Evolutionary conservation across 352 stramenopile genomes (phyloP).

Genomic region (Phytophthora agathidicida): DNA sequence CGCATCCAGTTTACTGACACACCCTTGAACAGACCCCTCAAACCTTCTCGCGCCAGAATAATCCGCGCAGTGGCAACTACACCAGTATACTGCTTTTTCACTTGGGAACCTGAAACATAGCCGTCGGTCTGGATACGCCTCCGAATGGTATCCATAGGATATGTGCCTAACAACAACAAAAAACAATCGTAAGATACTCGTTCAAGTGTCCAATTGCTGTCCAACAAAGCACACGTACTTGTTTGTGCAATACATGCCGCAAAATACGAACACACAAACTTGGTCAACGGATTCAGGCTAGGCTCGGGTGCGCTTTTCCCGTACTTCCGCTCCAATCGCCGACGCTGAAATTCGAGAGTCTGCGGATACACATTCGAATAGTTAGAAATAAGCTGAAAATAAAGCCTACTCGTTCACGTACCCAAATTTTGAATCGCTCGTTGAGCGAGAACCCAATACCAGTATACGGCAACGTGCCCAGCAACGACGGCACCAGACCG

Average conservation of each 20-base stretch:
- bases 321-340: slow-evolving; percentile 32
- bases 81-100: slow-evolving; percentile 67
- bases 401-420: slow-evolving; percentile 34
- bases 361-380: slow-evolving; percentile 11
- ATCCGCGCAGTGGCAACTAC: slow-evolving; percentile 69
- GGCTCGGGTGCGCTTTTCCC: slow-evolving; percentile 28
- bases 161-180: slow-evolving; percentile 55
- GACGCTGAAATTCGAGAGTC: slow-evolving; percentile 58
- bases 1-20: slow-evolving; percentile 89
- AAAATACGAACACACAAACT: slow-evolving; percentile 87
- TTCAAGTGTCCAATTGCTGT: background rate
- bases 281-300: slow-evolving; percentile 72
- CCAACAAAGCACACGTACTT: slow-evolving; percentile 36
- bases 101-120: slow-evolving; percentile 58
- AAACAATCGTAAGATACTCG: background rate
- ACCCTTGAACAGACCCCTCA: slow-evolving; percentile 86
- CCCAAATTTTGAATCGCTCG: slow-evolving; percentile 82
- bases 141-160: slow-evolving; percentile 87
- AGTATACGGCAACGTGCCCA: slow-evolving; percentile 87
- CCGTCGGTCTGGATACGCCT: slow-evolving; percentile 86
- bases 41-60: slow-evolving; percentile 79
- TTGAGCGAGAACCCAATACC: slow-evolving; percentile 88
- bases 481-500: slow-evolving; percentile 74
- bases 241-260: slow-evolving; percentile 86
- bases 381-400: slow-evolving; percentile 1